A percentile compares a stretch with the other conserved stretches of the same genome.
phyloP scores from a whole-genome alignment of 1,284 basidiomycete species.

The Malassezia globosa region DNA sequence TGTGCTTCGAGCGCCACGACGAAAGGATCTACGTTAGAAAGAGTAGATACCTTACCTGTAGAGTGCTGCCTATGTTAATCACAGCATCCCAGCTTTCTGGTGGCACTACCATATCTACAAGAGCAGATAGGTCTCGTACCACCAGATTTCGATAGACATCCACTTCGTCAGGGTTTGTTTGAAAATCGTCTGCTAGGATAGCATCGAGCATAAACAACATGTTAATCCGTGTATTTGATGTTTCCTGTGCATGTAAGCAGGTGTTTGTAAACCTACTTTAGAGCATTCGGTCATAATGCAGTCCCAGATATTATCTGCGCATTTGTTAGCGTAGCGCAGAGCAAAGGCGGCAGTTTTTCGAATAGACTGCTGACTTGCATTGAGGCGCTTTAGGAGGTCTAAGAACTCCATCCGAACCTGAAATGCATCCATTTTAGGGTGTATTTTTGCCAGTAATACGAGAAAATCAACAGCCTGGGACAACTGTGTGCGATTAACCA shows the following conservation, averaged over 20 bases:
- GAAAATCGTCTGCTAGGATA: slow-evolving; percentile 48
- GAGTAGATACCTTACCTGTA: slow-evolving; percentile 2
- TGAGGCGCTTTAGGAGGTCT: slow-evolving; percentile 34
- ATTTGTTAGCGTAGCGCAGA: slow-evolving; percentile 68
- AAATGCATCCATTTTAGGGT: slow-evolving; percentile 28
- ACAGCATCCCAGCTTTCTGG: slow-evolving; percentile 20
- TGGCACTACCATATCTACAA: slow-evolving; percentile 22
- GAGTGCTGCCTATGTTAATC: slow-evolving; percentile 20
- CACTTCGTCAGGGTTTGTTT: slow-evolving; percentile 11
- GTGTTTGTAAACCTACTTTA: slow-evolving; percentile 5
- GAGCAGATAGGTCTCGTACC: slow-evolving; percentile 12
- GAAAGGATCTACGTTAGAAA: slow-evolving; percentile 14
- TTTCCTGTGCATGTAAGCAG: slow-evolving; percentile 55
- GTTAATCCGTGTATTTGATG: slow-evolving; percentile 80
- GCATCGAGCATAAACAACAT: slow-evolving; percentile 83
- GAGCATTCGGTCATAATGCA: slow-evolving; percentile 67
- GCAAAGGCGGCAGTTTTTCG: slow-evolving; percentile 77
- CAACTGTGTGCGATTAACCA: no score
- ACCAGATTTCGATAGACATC: slow-evolving; percentile 15
- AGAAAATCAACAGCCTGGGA: not conserved
- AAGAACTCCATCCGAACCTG: slow-evolving; percentile 46
- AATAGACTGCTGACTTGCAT: slow-evolving; percentile 66
- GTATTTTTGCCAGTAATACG: not conserved
- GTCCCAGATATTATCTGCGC: slow-evolving; percentile 80
- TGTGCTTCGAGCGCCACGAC: slow-evolving; percentile 16